Evolutionary conservation across 352 stramenopile species (phyloP), one percentile per base, ranked within the genome.

Genomic region (Pythium chondricola): DNA sequence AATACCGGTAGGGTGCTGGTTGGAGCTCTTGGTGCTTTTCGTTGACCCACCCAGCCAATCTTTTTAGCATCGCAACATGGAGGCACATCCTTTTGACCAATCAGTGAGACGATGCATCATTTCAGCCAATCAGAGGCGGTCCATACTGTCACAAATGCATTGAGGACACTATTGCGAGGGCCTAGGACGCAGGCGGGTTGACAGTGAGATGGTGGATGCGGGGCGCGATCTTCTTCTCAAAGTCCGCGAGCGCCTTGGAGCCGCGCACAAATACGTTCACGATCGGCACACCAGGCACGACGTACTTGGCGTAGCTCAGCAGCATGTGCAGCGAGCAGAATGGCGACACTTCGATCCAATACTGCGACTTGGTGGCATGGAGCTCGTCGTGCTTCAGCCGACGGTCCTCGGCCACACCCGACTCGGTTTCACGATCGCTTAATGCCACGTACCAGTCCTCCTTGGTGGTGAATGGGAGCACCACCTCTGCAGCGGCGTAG

Each of bases 381-480:
- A 77, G 67, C 54, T 91, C 68, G 43, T 93, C 81, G 22, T 63
- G 62, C 14, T 67, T 60, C 29, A 94, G 61, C 27, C 81, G 79
- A 42, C 53, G 56, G 20, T 73, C 52, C 52, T 94, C 83, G 13
- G 75, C 68, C 17, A 69, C 70, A 48, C 92, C 82, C 17, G 67
- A 70, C 61, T 94, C 81, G n/a, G n/a, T n/a, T 21, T 71, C 67
- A 32, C 83, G 79, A 31, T 72, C 73, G 25, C 71, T 88, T n/a
- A 94, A 72, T 30, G 69, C 73, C 22, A 88, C 64, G 53, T 93
- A 76, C 83, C 83, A 94, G 40, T 86, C 76, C 22, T 87, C 78
- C 7, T 59, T 38, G 3, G 35, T 67, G 21, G 58, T 65, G 43
- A 89, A 92, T 10, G 81, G 74, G 22, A 87, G 26, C 16, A 88